Evolutionary conservation across 2,329 filamentous ascomycete species (phyloP), one percentile per base, ranked within the genome.

Genomic region (Rhynchosporium secalis): DNA sequence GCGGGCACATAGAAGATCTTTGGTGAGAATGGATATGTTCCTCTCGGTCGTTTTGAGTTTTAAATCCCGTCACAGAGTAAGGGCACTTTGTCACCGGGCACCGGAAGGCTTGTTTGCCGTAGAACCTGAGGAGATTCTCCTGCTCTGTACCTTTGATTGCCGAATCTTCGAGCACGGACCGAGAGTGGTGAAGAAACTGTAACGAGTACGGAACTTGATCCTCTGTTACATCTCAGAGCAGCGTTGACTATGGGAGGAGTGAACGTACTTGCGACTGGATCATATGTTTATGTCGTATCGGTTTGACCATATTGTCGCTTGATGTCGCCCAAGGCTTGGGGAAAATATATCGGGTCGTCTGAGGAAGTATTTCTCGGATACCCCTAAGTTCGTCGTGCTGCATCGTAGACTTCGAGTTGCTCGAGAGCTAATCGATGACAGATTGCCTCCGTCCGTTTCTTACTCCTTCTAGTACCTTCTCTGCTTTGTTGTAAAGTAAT

Each of bases 21-120:
- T 54, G 15, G 28, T 56, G 52, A 26, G 9, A 26, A n/a, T 56
- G 28, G 52, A 5, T 43, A 31, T 56, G 52, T 9, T 56, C 40
- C 15, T 56, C 52, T 29, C 52, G 52, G 41, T 20, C 52, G 6
- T 31, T 56, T 10, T 43, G 52, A 12, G 9, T 56, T 15, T 9
- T 31, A 20, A 56, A 56, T 3, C 52, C 52, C 3, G n/a, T 20
- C 29, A 12, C 10, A 28, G 43, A 56, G n/a, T 20, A 56, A 56
- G 52, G 52, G 28, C 52, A 56, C 28, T 28, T 15, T n/a, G 43
- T 7, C 33, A 56, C 28, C n/a, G 52, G 52, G 28, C 52, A 56
- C 43, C 28, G n/a, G 8, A 56, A 56, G 4, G 51, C 9, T 54
- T 26, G 20, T n/a, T n/a, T 13, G 26, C 51, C 51, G 3, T 54